Evolutionary conservation across 176 grass and related monocot species (phyloP).

Genomic region (Oryza officinalis): DNA sequence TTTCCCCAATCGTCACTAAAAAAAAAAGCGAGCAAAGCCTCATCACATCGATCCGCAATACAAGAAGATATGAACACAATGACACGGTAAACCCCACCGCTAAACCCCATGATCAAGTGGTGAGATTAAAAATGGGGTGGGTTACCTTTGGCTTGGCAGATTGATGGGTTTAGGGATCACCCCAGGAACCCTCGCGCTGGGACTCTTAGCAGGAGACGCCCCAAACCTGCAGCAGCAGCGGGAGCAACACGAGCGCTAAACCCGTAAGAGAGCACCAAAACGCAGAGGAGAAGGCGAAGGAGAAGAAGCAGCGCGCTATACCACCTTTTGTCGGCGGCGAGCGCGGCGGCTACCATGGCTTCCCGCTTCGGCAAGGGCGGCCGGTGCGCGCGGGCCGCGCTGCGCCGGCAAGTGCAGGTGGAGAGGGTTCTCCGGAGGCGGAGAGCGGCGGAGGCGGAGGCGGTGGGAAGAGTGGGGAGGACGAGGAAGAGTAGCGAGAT

Average conservation of each 20-base stretch:
- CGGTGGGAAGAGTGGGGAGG: background rate
- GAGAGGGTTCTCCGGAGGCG: background rate
- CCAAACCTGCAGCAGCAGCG: conserved; percentile 42
- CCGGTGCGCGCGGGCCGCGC: no score
- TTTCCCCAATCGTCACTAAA: conserved; percentile 66
- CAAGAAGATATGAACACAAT: background rate
- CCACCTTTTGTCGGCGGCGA: conserved; percentile 8
- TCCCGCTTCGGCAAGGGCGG: background rate
- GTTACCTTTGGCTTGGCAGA: conserved; percentile 46
- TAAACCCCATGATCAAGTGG: background rate
- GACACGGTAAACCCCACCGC: background rate
- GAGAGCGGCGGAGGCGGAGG: background rate
- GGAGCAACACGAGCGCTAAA: background rate
- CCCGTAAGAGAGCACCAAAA: background rate
- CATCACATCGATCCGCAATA: background rate
- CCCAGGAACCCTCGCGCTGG: conserved; percentile 45
- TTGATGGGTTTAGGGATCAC: conserved; percentile 51
- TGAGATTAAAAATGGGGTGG: background rate
- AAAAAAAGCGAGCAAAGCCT: background rate
- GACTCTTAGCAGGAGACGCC: conserved; percentile 39
- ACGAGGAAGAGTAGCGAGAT: background rate
- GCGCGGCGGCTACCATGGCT: conserved; percentile 17
- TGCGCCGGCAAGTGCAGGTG: background rate
- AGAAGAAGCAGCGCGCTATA: background rate
- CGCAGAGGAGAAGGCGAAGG: background rate